Conservation (phyloP, 805 yeast species). For the Saccharomycopsis sp. region DNA sequence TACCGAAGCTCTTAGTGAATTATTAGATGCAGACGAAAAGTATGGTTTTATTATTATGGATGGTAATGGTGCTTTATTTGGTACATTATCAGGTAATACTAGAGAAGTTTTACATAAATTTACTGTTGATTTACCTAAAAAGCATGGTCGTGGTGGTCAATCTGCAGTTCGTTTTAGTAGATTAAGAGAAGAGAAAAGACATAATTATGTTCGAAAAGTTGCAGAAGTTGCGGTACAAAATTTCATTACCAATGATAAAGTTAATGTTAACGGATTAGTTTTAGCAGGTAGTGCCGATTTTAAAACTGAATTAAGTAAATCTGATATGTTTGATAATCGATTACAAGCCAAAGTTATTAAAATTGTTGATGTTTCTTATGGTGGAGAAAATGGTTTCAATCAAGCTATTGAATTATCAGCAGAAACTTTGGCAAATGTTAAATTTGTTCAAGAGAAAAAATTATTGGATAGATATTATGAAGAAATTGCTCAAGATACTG, state of each 20-base stretch:
- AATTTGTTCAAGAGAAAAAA: constrained; percentile 97
- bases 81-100: constrained; percentile 92
- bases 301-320: constrained; percentile 87
- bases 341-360: constrained; percentile 80
- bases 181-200: constrained; percentile 98
- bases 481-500: constrained; percentile 95
- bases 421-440: constrained; percentile 93
- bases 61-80: constrained; percentile 97
- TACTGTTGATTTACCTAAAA: constrained; percentile 95
- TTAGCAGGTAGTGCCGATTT: constrained; percentile 99
- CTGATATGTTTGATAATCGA: constrained; percentile 90
- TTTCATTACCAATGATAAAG: constrained; percentile 91
- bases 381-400: constrained; percentile 99
- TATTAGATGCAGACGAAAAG: constrained; percentile 90
- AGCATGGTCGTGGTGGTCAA: constrained; percentile 99
- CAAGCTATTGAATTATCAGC: constrained; percentile 98
- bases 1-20: constrained; percentile 91
- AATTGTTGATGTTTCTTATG: constrained; percentile 94
- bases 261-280: constrained; percentile 87
- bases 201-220: constrained; percentile 95
- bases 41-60: constrained; percentile 99
- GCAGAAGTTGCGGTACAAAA: constrained; percentile 98
- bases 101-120: constrained; percentile 95
- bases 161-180: constrained; percentile 99
- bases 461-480: constrained; percentile 87